phyloP scores from a whole-genome alignment of 2,329 filamentous ascomycete species.

The Xylariaceae sp. region DNA sequence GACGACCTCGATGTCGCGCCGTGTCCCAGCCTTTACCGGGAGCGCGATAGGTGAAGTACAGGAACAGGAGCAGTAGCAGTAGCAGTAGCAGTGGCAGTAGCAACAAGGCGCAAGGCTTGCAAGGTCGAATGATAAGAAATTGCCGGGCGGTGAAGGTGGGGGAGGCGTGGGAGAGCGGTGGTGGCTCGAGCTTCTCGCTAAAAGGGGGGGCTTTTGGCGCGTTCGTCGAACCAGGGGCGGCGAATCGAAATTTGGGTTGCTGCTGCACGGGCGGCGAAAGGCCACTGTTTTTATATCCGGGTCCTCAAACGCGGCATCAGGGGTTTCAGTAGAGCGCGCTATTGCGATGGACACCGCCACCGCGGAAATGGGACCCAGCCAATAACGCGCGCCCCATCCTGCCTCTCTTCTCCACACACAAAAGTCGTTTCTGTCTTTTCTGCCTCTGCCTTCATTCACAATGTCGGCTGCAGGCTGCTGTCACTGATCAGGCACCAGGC shows the following conservation, averaged over 20 bases:
- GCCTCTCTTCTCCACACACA: not conserved
- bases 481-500: no score
- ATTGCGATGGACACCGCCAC: slow-evolving; percentile 7
- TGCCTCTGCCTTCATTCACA: no score
- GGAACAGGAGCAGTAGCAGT: no score
- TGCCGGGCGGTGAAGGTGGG: slow-evolving; percentile 25
- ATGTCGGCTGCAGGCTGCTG: no score
- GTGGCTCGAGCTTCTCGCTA: slow-evolving; percentile 10
- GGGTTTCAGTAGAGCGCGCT: slow-evolving; percentile 5
- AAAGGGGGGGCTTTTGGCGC: not conserved
- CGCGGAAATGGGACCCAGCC: slow-evolving; percentile 1
- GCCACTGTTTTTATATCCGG: slow-evolving; percentile 24
- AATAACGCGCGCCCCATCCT: slow-evolving; percentile 1
- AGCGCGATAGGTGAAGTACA: no score
- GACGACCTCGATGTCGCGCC: no score
- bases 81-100: no score
- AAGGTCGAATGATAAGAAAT: no score
- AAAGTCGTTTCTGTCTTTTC: no score
- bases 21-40: no score
- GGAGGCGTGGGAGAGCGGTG: slow-evolving; percentile 6
- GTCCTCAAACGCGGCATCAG: slow-evolving; percentile 17
- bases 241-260: slow-evolving; percentile 12
- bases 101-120: no score
- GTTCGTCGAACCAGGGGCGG: slow-evolving; percentile 3
- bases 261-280: slow-evolving; percentile 19